Evolutionary conservation across 768 basidiomycete genomes (phyloP).

Genomic region (Tephrocybe sp.): DNA sequence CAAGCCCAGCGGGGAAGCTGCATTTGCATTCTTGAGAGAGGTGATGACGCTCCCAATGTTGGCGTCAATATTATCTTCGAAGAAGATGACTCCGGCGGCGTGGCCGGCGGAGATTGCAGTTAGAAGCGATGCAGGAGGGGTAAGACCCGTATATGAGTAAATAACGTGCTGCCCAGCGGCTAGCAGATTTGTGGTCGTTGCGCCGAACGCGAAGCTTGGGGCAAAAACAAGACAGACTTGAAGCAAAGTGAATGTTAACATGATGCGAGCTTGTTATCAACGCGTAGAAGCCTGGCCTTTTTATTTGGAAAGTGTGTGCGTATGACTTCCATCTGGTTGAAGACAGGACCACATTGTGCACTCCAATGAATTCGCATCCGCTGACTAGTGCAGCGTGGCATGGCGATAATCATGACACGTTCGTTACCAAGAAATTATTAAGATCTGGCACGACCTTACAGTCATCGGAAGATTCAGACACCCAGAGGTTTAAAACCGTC

Average conservation of each 20-base stretch:
- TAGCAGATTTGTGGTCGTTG: conserved; percentile 10
- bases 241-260: conserved; percentile 4
- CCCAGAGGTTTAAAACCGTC: no score
- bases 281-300: neutral
- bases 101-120: conserved; percentile 14
- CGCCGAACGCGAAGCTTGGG: neutral
- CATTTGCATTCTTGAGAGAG: conserved; percentile 16
- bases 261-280: neutral
- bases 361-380: neutral
- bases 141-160: conserved; percentile 14
- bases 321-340: neutral
- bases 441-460: no score
- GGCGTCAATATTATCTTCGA: conserved; percentile 13
- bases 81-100: conserved; percentile 16
- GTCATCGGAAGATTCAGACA: no score
- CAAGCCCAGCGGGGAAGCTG: conserved; percentile 8
- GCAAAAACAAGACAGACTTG: neutral
- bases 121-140: conserved; percentile 13
- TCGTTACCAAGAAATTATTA: neutral
- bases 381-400: conserved; percentile 1
- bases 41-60: conserved; percentile 11
- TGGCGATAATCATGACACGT: neutral
- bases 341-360: neutral
- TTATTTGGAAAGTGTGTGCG: neutral
- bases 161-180: conserved; percentile 16